Conservation (phyloP, 2,329 filamentous ascomycete species). For the Chaetomium sp. region DNA sequence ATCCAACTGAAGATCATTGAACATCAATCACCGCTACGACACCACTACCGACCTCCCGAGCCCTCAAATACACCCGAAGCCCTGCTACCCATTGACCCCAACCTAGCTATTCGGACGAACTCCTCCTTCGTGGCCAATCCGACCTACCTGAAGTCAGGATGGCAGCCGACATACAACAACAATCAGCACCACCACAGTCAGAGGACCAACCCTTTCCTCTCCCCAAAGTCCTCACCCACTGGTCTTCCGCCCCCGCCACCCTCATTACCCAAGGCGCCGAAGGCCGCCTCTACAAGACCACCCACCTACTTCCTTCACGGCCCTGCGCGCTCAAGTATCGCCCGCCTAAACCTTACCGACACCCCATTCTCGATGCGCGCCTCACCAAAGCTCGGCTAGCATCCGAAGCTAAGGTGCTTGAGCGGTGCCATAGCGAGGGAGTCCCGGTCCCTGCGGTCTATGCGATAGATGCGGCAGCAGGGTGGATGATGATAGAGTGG, state of each 20-base stretch:
- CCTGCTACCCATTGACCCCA: not conserved
- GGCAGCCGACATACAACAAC: slow-evolving; percentile 7
- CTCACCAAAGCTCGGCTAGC: slow-evolving; percentile 82
- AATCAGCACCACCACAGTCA: too few relatives aligned
- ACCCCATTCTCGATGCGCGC: slow-evolving; percentile 79
- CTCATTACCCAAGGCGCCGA: slow-evolving; percentile 93
- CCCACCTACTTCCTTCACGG: slow-evolving; percentile 61
- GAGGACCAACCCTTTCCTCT: slow-evolving; percentile 42
- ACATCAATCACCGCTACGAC: not conserved
- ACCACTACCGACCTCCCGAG: not conserved
- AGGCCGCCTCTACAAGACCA: slow-evolving; percentile 84
- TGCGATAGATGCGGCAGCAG: slow-evolving; percentile 55
- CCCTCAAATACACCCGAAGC: not conserved
- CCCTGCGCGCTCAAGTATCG: slow-evolving; percentile 85
- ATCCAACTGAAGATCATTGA: not conserved
- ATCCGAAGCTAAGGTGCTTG: slow-evolving; percentile 79
- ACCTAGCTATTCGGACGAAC: not conserved
- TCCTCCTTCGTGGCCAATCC: not conserved
- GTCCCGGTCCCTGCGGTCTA: slow-evolving; percentile 78
- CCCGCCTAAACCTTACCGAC: slow-evolving; percentile 83
- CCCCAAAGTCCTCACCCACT: slow-evolving; percentile 52
- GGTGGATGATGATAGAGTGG: slow-evolving; percentile 83
- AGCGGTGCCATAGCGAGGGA: slow-evolving; percentile 70
- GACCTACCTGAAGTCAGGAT: not conserved
- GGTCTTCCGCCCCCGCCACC: slow-evolving; percentile 50